Evolutionary conservation across 2,329 filamentous ascomycete genomes (phyloP), one percentile per base, ranked within the genome.

Genomic region (Penicillium digitatum): DNA sequence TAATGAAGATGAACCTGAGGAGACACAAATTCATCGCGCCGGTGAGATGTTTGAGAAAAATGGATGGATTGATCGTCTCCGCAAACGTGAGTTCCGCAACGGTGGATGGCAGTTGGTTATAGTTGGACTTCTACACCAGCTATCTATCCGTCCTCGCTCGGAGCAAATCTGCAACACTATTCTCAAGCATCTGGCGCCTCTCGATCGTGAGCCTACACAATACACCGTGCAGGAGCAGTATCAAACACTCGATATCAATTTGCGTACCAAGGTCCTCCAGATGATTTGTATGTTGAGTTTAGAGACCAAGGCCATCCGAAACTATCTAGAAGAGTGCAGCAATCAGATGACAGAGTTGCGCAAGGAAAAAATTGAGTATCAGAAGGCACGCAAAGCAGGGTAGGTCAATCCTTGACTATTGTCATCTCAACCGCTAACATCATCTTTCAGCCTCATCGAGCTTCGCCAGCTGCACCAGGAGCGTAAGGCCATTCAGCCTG

Each of bases 301-400:
- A 53, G 87, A 91, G 66, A 96, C 94, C 0, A 92, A 90, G 69
- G 86, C 88, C 2, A 83, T 97, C 62, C 87, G 93, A 50, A 87
- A 85, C 16, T 95, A 95, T 69, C 88, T 99, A 79, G 90, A 96
- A 63, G 87, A 93, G 59, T 95, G 92, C 74, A 90, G 88, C 61
- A 89, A 93, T 68, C 89, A 90, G 51, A 96, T 97, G 92, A 99
- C 94, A 1, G 85, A 86, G 52, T 90, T 95, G 68, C 87, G 94
- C 47, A 99, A 99, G 73, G 89, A 95, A 70, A 96, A 96, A 77
- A 96, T 96, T 58, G 90, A 95, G 62, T 88, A 86, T 74, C 93
- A 97, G 74, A 84, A 91, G 61, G 84, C 88, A 63, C 86, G 88
- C 60, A 87, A 86, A 71, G 74, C 77, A 62, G 74, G 79, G 78